Percentiles rank a stretch among this genome's conserved stretches.
phyloP scores from a whole-genome alignment of 2,329 filamentous ascomycete species.

The Verruconis gallopava region DNA sequence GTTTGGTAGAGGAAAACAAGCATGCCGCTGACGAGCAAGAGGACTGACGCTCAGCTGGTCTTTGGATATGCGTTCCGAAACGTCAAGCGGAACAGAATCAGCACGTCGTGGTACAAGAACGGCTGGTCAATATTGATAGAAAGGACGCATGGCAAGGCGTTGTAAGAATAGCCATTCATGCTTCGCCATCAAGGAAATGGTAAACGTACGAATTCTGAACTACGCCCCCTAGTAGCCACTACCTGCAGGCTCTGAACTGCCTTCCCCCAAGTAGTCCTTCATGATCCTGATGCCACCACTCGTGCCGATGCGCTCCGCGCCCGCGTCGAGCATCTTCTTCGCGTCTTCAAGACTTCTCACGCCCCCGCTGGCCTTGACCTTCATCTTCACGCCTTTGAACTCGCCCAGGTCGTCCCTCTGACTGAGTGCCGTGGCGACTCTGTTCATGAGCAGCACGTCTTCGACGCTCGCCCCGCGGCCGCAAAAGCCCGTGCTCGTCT shows the following conservation, averaged over 20 bases:
- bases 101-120: too few relatives aligned
- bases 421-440: slow-evolving; percentile 31
- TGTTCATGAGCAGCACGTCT: slow-evolving; percentile 42
- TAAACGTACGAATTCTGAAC: too few relatives aligned
- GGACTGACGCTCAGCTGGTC: too few relatives aligned
- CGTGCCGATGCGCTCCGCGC: slow-evolving; percentile 43
- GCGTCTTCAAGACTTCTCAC: slow-evolving; percentile 38
- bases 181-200: too few relatives aligned
- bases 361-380: slow-evolving; percentile 48
- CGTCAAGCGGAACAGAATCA: too few relatives aligned
- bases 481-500: slow-evolving; percentile 47
- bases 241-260: too few relatives aligned
- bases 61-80: too few relatives aligned
- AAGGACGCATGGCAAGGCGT: too few relatives aligned
- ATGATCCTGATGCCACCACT: slow-evolving; percentile 44
- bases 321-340: slow-evolving; percentile 41
- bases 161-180: too few relatives aligned
- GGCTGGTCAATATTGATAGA: too few relatives aligned
- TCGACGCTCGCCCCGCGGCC: slow-evolving; percentile 40
- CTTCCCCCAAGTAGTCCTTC: slow-evolving; percentile 25
- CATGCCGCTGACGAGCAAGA: too few relatives aligned
- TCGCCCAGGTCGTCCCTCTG: slow-evolving; percentile 17
- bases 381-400: slow-evolving; percentile 22
- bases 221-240: too few relatives aligned
- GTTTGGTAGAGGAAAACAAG: slow-evolving; percentile 6